phyloP scores from a whole-genome alignment of 345 rosid genomes.

The Jatropha curcas region DNA sequence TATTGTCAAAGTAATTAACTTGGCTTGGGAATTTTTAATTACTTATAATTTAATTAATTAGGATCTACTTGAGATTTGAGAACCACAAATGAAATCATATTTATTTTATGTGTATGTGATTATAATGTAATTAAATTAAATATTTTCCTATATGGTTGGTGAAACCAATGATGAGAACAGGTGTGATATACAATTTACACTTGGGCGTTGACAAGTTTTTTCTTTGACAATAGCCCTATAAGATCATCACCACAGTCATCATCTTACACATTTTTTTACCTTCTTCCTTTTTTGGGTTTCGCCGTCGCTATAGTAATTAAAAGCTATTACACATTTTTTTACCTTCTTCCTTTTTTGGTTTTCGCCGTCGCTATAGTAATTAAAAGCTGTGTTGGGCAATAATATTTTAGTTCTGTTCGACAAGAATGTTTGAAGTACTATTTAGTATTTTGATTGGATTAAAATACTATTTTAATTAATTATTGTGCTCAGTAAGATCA shows the following conservation, averaged over 20 bases:
- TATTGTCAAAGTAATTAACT: slow-evolving; percentile 17
- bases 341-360: no score
- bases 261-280: background rate
- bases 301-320: background rate
- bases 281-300: background rate
- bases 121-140: no score
- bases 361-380: background rate
- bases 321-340: background rate
- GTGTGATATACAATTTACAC: slow-evolving; percentile 19
- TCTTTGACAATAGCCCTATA: no score
- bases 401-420: no score
- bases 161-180: slow-evolving; percentile 28
- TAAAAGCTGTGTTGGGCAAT: no score
- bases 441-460: no score
- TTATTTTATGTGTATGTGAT: no score
- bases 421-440: no score
- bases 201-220: slow-evolving; percentile 19
- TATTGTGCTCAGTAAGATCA: no score
- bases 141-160: slow-evolving; percentile 15
- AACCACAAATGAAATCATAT: background rate
- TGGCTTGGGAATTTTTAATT: slow-evolving; percentile 17
- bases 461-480: no score
- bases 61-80: background rate
- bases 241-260: slow-evolving; percentile 1
- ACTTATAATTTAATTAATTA: no score